Evolutionary conservation across 495 filamentous ascomycete species (phyloP).

Genomic region (Immersiella caudata): DNA sequence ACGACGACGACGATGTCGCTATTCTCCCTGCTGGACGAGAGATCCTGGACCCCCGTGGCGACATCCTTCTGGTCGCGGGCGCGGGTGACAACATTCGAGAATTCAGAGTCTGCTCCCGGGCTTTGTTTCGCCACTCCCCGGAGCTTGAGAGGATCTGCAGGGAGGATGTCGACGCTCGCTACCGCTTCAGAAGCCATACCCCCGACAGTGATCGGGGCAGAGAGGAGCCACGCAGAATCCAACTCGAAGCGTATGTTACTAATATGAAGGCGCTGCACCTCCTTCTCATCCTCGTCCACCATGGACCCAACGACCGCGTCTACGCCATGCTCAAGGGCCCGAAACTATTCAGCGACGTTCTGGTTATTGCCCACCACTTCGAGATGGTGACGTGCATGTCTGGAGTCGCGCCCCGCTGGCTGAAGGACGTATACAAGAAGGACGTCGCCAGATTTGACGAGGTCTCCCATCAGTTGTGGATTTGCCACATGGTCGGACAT

Average conservation of each 20-base stretch:
- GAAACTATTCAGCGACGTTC: conserved; percentile 15
- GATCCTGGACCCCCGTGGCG: not conserved
- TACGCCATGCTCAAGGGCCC: not conserved
- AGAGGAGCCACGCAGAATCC: not conserved
- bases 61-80: not conserved
- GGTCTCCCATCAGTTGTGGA: conserved; percentile 13
- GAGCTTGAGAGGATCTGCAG: not conserved
- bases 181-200: not conserved
- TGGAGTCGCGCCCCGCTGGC: not conserved
- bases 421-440: not conserved
- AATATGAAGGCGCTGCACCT: not conserved
- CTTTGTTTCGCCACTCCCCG: not conserved
- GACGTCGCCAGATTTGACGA: not conserved
- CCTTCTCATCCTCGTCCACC: not conserved
- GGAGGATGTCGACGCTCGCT: not conserved
- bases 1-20: not conserved
- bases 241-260: not conserved
- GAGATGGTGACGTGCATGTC: conserved; percentile 17
- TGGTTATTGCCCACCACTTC: conserved; percentile 13
- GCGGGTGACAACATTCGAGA: not conserved
- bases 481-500: conserved; percentile 16
- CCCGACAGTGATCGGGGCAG: not conserved
- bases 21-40: not conserved
- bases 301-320: not conserved
- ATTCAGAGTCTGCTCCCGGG: not conserved